Conservation (phyloP, 768 basidiomycete species). For the Suillus lakei region DNA sequence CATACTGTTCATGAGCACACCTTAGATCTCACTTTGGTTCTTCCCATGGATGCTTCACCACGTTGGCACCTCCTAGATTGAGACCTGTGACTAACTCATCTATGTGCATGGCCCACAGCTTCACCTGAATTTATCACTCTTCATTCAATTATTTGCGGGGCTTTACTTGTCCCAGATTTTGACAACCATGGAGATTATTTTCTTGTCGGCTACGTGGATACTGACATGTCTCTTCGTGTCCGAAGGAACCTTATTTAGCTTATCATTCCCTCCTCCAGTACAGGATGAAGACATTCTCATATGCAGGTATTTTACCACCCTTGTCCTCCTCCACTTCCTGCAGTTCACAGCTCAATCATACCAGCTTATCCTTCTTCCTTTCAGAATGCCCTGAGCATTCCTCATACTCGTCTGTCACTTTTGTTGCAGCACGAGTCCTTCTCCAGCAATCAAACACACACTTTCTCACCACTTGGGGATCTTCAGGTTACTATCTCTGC, state of each 20-base stretch:
- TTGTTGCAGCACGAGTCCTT: no score
- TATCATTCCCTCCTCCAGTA: background rate
- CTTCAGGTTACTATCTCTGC: no score
- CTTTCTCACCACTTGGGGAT: background rate
- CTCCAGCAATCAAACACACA: slow-evolving; percentile 47
- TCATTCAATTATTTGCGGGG: slow-evolving; percentile 35
- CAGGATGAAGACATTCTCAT: background rate
- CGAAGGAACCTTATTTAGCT: background rate
- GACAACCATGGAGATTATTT: slow-evolving; percentile 24
- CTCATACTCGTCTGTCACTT: no score
- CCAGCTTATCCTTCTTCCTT: no score
- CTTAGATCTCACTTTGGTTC: slow-evolving; percentile 23
- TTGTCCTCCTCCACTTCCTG: no score
- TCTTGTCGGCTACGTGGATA: slow-evolving; percentile 33
- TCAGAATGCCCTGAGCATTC: no score
- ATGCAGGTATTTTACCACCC: no score
- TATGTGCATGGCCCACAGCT: slow-evolving; percentile 14
- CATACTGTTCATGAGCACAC: slow-evolving; percentile 5
- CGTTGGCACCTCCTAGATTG: slow-evolving; percentile 16
- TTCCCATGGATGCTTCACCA: slow-evolving; percentile 19
- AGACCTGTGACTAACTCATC: slow-evolving; percentile 20
- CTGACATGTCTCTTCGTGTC: slow-evolving; percentile 29
- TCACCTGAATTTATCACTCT: slow-evolving; percentile 27
- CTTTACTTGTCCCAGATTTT: slow-evolving; percentile 27
- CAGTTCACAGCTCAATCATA: no score